phyloP scores from a whole-genome alignment of 2,329 filamentous ascomycete genomes.

The Colletotrichum liaoningense region DNA sequence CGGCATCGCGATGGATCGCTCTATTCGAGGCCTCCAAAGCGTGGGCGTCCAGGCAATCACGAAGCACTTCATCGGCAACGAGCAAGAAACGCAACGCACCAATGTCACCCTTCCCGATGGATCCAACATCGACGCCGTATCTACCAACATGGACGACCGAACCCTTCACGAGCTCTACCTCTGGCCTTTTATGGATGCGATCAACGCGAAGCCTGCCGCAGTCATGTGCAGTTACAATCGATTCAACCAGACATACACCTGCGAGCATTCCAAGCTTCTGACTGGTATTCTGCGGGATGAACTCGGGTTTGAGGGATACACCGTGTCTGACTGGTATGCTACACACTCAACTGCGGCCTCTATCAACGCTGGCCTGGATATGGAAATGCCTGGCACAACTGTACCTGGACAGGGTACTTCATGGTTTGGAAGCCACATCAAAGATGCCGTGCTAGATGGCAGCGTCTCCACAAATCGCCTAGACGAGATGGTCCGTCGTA shows the following conservation, averaged over 20 bases:
- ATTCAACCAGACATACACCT: slow-evolving; percentile 75
- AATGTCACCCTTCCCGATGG: slow-evolving; percentile 54
- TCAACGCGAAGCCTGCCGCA: slow-evolving; percentile 73
- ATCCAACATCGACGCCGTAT: slow-evolving; percentile 62
- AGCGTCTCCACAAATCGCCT: slow-evolving; percentile 69
- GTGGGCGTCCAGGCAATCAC: slow-evolving; percentile 51
- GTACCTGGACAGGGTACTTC: slow-evolving; percentile 50
- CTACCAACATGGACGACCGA: slow-evolving; percentile 71
- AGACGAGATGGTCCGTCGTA: slow-evolving; percentile 74
- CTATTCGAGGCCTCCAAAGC: slow-evolving; percentile 67
- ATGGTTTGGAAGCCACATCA: slow-evolving; percentile 68
- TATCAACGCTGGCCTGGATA: slow-evolving; percentile 78
- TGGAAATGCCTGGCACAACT: slow-evolving; percentile 78
- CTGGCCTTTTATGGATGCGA: slow-evolving; percentile 76
- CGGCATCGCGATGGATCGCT: slow-evolving; percentile 72
- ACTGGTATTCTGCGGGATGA: slow-evolving; percentile 77
- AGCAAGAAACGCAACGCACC: slow-evolving; percentile 72
- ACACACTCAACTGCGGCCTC: slow-evolving; percentile 77
- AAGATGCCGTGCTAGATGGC: slow-evolving; percentile 67
- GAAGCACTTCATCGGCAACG: slow-evolving; percentile 75
- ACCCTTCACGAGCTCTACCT: slow-evolving; percentile 76
- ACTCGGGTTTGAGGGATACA: slow-evolving; percentile 75
- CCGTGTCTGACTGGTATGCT: slow-evolving; percentile 77
- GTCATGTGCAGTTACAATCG: slow-evolving; percentile 84
- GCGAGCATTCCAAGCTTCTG: slow-evolving; percentile 70